phyloP scores from a whole-genome alignment of 2,329 filamentous ascomycete species.

The Talaromyces atroroseus region DNA sequence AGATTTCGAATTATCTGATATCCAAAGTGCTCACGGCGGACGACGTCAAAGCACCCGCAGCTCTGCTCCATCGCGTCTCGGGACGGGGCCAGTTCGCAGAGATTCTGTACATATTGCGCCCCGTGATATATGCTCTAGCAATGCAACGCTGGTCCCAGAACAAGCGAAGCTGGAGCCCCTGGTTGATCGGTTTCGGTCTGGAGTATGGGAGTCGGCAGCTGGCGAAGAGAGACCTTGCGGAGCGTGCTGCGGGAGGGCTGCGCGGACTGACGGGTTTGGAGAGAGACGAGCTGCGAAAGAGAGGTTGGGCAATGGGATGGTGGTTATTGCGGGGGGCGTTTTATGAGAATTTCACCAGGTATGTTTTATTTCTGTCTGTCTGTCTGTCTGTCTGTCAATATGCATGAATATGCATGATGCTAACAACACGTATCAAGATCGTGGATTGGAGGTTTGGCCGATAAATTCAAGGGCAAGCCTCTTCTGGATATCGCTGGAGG shows the following conservation, averaged over 20 bases:
- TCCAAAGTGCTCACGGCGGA: constrained; percentile 89
- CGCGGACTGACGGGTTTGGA: constrained; percentile 77
- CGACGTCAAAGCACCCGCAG: constrained; percentile 87
- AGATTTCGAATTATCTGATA: constrained; percentile 82
- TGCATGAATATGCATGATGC: not conserved
- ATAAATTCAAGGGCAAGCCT: constrained; percentile 64
- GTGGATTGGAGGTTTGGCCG: constrained; percentile 64
- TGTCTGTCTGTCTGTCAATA: not conserved
- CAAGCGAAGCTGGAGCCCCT: constrained; percentile 82
- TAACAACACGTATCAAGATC: constrained; percentile 37
- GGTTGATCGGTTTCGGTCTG: constrained; percentile 77
- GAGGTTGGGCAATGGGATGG: constrained; percentile 89
- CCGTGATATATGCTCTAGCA: constrained; percentile 77
- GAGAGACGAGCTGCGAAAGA: constrained; percentile 78
- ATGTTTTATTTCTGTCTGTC: constrained; percentile 21
- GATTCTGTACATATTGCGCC: constrained; percentile 83
- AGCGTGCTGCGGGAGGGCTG: constrained; percentile 62
- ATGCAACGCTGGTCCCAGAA: constrained; percentile 68
- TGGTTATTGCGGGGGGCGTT: constrained; percentile 96
- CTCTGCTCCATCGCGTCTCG: constrained; percentile 67
- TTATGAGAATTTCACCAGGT: constrained; percentile 82
- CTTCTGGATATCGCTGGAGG: constrained; percentile 76
- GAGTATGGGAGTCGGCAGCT: constrained; percentile 89
- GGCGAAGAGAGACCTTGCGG: constrained; percentile 59
- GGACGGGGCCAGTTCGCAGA: constrained; percentile 80